Evolutionary conservation across 169 alveolate species (phyloP), one percentile per base, ranked within the genome.

Genomic region (Babesia bigemina): DNA sequence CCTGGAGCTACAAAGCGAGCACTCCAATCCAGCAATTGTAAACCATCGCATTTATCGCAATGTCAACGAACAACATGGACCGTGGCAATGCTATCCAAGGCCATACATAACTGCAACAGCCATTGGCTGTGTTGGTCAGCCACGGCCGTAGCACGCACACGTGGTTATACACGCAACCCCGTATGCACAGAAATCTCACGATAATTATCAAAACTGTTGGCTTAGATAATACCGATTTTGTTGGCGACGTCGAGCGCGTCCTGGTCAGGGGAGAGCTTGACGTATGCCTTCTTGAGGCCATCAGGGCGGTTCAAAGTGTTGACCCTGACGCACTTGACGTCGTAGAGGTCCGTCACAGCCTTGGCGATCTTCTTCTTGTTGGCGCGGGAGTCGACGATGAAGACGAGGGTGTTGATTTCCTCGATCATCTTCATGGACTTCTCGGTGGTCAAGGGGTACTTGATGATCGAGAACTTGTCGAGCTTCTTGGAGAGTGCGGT

Each of bases 191-290:
- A 2, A 33, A 33, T 33, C 39, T 33, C 48, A 22, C 45, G 36
- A 63, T 26, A 21, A 59, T 57, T 39, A 70, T 45, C 69, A 45
- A 70, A 62, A 49, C 39, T 50, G 77, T 56, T 63, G 60, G 24
- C 39, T 96, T 93, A 97, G 86, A 97, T 93, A 86, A 98, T 94
- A 81, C 99, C 99, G 75, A 98, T 96, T 83, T 95, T 97, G 97
- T 96, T 96, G 70, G 99, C 99, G 63, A 98, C 98, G 70, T 96
- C 99, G 67, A 97, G 94, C 66, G 99, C 99, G 66, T 96, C 99
- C 74, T 92, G 95, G 73, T 96, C 99, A 47, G 96, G 93, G 21
- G 98, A 92, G 50, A 98, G 87, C 71, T 95, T 95, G 60, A 98
- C 98, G 92, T 93, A 98, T 55, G 99, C 99, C 95, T 96, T 96